Evolutionary conservation across 768 basidiomycete genomes (phyloP).

Genomic region (Boletus pseudo-olivaceus): DNA sequence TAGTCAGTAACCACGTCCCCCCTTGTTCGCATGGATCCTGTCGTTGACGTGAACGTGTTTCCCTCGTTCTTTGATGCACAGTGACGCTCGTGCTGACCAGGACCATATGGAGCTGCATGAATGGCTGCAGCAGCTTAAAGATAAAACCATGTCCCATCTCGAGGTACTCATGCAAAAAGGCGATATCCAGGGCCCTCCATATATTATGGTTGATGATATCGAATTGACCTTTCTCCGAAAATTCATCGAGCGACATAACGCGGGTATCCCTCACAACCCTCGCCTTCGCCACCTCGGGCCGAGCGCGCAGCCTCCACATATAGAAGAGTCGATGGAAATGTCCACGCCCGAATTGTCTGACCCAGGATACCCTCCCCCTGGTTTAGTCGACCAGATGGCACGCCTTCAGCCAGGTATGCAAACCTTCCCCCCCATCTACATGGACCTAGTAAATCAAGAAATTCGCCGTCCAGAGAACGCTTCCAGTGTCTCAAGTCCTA

Average conservation of each 20-base stretch:
- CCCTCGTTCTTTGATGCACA: constrained; percentile 4
- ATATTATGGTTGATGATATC: constrained; percentile 74
- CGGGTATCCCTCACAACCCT: constrained; percentile 77
- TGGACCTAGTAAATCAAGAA: constrained; percentile 4
- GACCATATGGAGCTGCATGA: constrained; percentile 89
- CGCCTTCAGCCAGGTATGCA: constrained; percentile 34
- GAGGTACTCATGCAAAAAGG: constrained; percentile 86
- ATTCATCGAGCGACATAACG: constrained; percentile 76
- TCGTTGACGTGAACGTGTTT: constrained; percentile 7
- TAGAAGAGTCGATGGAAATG: constrained; percentile 34
- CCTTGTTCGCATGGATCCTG: neutral
- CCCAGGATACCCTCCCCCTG: constrained; percentile 29
- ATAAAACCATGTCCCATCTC: constrained; percentile 85
- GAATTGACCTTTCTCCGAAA: constrained; percentile 77
- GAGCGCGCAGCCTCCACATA: constrained; percentile 28
- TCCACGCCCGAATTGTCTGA: constrained; percentile 35
- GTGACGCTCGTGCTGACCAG: constrained; percentile 76
- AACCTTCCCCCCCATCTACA: neutral
- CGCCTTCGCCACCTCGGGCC: constrained; percentile 58
- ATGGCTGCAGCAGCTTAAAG: constrained; percentile 84
- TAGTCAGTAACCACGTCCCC: constrained; percentile 32
- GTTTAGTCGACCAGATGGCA: constrained; percentile 33
- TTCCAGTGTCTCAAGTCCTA: constrained; percentile 31
- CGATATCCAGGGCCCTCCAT: constrained; percentile 81
- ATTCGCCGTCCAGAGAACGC: constrained; percentile 19